phyloP scores from a whole-genome alignment of 2,329 filamentous ascomycete genomes.

The Aspergillus proliferans region DNA sequence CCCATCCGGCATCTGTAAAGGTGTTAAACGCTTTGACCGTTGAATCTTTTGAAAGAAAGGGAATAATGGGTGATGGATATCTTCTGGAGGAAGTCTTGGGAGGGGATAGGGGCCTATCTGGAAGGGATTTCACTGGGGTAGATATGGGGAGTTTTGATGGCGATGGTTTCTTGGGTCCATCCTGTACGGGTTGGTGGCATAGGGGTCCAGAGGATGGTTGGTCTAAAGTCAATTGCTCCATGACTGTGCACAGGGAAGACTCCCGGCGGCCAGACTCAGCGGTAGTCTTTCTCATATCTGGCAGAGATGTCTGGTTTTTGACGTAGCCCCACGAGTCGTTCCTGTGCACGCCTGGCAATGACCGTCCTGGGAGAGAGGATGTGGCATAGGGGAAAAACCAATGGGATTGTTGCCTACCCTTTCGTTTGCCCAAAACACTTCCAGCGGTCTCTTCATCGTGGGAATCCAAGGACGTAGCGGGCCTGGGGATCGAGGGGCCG shows the following conservation, averaged over 20 bases:
- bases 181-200: constrained; percentile 4
- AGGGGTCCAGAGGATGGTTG: constrained; percentile 8
- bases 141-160: constrained; percentile 14
- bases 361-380: constrained; percentile 8
- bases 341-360: constrained; percentile 5
- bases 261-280: constrained; percentile 1
- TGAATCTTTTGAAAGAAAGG: constrained; percentile 68
- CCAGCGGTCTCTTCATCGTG: constrained; percentile 32
- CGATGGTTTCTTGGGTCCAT: constrained; percentile 9
- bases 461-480: constrained; percentile 38
- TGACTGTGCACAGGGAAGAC: constrained; percentile 2
- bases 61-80: constrained; percentile 30
- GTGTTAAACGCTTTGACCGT: constrained; percentile 56
- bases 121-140: constrained; percentile 37
- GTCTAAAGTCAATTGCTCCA: constrained; percentile 5
- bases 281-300: not conserved
- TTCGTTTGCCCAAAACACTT: constrained; percentile 41
- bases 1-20: constrained; percentile 48
- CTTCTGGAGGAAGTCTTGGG: constrained; percentile 31
- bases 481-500: constrained; percentile 35
- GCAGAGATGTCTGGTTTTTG: not conserved
- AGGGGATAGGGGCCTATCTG: constrained; percentile 11
- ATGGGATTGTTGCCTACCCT: constrained; percentile 45
- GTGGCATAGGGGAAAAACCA: constrained; percentile 23
- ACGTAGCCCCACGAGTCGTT: not conserved